phyloP scores from a whole-genome alignment of 495 filamentous ascomycete genomes.

The Recurvomyces mirabilis region DNA sequence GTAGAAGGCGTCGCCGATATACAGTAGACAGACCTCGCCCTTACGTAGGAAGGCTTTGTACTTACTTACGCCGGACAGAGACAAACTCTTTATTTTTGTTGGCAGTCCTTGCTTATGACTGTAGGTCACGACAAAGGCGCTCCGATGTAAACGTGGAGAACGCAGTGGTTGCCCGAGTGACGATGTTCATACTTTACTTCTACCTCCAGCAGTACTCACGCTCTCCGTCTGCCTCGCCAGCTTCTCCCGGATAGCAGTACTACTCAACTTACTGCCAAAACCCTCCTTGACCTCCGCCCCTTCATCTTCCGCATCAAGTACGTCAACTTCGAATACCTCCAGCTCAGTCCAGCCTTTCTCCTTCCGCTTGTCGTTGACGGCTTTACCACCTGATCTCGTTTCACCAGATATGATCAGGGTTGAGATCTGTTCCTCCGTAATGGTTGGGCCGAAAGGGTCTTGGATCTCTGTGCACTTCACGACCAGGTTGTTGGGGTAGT shows the following conservation, averaged over 20 bases:
- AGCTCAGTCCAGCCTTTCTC: conserved; percentile 68
- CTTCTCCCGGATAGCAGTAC: conserved; percentile 32
- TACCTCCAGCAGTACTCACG: no score
- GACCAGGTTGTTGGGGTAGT: conserved; percentile 36
- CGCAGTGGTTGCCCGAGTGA: no score
- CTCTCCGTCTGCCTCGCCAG: conserved; percentile 11
- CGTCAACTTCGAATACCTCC: conserved; percentile 84
- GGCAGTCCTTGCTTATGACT: no score
- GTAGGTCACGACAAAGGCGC: no score
- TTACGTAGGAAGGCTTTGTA: no score
- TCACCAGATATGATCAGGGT: conserved; percentile 84
- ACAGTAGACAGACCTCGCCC: no score
- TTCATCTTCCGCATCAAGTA: conserved; percentile 58
- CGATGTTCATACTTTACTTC: no score
- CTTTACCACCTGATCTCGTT: conserved; percentile 69
- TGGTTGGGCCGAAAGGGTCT: conserved; percentile 85
- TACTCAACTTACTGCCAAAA: conserved; percentile 82
- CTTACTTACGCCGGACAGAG: no score
- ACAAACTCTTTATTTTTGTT: no score
- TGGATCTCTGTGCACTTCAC: conserved; percentile 73
- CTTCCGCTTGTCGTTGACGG: conserved; percentile 67
- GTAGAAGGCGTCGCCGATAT: no score
- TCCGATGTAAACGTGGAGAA: no score
- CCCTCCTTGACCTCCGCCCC: conserved; percentile 35
- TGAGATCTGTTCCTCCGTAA: conserved; percentile 66